These are phyloP conservation scores for Plasmodium knowlesi DNA, from an alignment of 169 alveolate species.

Conservation along the genomic window DNA sequence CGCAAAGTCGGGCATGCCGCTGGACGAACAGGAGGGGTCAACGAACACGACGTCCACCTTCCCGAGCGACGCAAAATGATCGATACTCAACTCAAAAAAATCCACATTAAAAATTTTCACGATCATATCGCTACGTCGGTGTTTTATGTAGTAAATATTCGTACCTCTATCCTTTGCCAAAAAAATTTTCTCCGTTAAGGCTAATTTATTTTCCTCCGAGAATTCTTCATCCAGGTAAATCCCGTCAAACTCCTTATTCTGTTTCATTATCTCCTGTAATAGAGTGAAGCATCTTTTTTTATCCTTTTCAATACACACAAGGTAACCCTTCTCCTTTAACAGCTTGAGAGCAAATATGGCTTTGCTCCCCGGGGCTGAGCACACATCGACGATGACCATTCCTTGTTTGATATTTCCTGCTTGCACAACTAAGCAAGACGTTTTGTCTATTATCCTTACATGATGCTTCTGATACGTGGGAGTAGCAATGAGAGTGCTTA, in stretches of 20 bases:
- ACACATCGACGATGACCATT: slow-evolving; percentile 52
- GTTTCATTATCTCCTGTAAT: slow-evolving; percentile 46
- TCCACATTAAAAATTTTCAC: slow-evolving; percentile 59
- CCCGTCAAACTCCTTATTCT: slow-evolving; percentile 33
- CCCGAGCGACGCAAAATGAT: slow-evolving; percentile 3
- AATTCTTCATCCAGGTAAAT: slow-evolving; percentile 26
- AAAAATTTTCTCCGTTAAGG: neutral
- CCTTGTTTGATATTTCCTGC: slow-evolving; percentile 64
- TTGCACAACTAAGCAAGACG: slow-evolving; percentile 65
- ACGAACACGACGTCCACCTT: slow-evolving; percentile 50
- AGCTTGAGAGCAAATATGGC: slow-evolving; percentile 21
- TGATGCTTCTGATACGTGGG: slow-evolving; percentile 14
- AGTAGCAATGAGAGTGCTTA: slow-evolving; percentile 7
- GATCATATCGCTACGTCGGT: slow-evolving; percentile 26
- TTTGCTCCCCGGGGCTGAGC: slow-evolving; percentile 75
- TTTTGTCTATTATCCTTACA: slow-evolving; percentile 69
- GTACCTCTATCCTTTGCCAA: neutral
- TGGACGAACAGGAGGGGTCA: slow-evolving; percentile 73
- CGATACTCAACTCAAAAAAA: slow-evolving; percentile 13
- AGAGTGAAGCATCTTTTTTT: slow-evolving; percentile 58
- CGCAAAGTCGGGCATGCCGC: slow-evolving; percentile 74
- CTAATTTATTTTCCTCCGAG: neutral
- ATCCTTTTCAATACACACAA: slow-evolving; percentile 66
- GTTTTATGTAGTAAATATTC: slow-evolving; percentile 43
- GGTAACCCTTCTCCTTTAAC: slow-evolving; percentile 51